Evolutionary conservation across 306 rosid genomes (phyloP).

Genomic region (Medicago ruthenica): DNA sequence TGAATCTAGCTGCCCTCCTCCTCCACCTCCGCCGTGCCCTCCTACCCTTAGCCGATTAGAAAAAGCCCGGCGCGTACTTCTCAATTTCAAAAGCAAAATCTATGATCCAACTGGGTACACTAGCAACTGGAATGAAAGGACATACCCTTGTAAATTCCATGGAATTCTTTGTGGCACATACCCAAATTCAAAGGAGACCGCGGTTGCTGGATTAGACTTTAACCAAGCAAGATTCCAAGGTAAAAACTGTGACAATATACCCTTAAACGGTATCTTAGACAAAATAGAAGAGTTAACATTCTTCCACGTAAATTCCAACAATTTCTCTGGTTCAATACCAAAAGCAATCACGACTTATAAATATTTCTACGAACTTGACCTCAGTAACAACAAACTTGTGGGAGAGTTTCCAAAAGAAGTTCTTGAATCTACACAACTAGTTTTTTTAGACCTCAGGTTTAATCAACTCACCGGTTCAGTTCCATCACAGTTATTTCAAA

Average conservation of each 20-base stretch:
- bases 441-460: conserved; percentile 81
- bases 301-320: conserved; percentile 83
- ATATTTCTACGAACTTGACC: conserved; percentile 73
- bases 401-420: conserved; percentile 55
- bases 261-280: conserved; percentile 40
- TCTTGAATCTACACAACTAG: conserved; percentile 23
- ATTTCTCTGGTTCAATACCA: conserved; percentile 51
- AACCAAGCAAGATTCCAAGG: conserved; percentile 43
- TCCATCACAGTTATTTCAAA: conserved; percentile 45
- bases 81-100: neutral
- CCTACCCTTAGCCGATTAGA: conserved; percentile 33
- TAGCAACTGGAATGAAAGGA: conserved; percentile 24
- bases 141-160: neutral
- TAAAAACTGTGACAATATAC: neutral
- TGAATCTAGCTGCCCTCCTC: neutral
- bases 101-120: conserved; percentile 21
- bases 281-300: conserved; percentile 52
- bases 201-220: conserved; percentile 65
- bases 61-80: conserved; percentile 34
- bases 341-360: neutral
- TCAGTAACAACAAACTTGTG: conserved; percentile 60
- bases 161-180: conserved; percentile 42
- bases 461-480: conserved; percentile 45
- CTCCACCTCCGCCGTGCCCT: neutral
- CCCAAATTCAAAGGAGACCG: conserved; percentile 3